These are phyloP conservation scores for Colletotrichum viniferum DNA, from an alignment of 2,329 filamentous ascomycete genomes.

Conservation along the genomic window DNA sequence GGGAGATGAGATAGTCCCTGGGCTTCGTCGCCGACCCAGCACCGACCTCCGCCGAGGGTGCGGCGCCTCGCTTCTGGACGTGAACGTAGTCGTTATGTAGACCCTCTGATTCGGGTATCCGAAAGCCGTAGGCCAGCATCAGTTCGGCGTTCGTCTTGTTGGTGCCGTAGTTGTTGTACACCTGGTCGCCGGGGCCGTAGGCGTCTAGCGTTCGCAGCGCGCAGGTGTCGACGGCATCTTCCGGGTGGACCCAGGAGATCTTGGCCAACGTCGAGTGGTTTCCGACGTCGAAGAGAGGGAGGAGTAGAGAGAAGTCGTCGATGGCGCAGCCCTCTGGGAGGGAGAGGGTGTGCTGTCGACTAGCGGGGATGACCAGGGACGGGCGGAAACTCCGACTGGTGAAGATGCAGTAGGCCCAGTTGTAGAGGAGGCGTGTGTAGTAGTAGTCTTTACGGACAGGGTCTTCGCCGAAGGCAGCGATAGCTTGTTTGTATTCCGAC, in stretches of 20 bases:
- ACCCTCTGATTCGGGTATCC: conserved; percentile 48
- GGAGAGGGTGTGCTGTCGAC: conserved; percentile 30
- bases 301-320: conserved; percentile 70
- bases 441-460: conserved; percentile 42
- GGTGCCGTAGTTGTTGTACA: conserved; percentile 74
- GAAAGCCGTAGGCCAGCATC: conserved; percentile 67
- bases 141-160: conserved; percentile 75
- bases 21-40: conserved; percentile 23
- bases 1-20: conserved; percentile 56
- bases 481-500: conserved; percentile 49
- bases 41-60: conserved; percentile 21
- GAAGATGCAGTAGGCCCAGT: conserved; percentile 70
- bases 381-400: conserved; percentile 69
- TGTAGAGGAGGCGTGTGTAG: conserved; percentile 57
- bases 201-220: conserved; percentile 44
- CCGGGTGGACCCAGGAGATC: conserved; percentile 61
- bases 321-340: conserved; percentile 43
- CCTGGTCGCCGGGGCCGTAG: conserved; percentile 51
- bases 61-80: conserved; percentile 49
- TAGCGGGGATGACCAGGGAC: conserved; percentile 55
- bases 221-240: conserved; percentile 40
- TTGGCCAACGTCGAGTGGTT: conserved; percentile 70
- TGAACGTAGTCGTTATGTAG: conserved; percentile 67
- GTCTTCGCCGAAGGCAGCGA: conserved; percentile 29
- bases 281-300: conserved; percentile 73